These are phyloP conservation scores for Dactylellina sp. DNA, from an alignment of 2,329 filamentous ascomycete species.

Conservation along the genomic window DNA sequence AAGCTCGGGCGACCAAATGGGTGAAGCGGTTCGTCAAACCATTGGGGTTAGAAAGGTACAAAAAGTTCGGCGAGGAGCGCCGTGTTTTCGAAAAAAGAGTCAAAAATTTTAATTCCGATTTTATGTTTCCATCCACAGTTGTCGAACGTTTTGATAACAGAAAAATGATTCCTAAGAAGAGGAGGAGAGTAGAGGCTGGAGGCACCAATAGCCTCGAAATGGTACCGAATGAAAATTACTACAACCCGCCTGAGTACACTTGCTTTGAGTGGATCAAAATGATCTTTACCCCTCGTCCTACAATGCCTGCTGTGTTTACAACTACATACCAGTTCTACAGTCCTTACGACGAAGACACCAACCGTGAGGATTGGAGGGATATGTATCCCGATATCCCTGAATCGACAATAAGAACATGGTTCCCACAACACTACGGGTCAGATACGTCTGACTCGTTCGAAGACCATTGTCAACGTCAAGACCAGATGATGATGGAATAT, in stretches of 20 bases:
- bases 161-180: slow-evolving; percentile 32
- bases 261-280: slow-evolving; percentile 37
- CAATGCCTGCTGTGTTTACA: slow-evolving; percentile 10
- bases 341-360: slow-evolving; percentile 23
- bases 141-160: slow-evolving; percentile 48
- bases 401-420: slow-evolving; percentile 23
- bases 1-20: slow-evolving; percentile 8
- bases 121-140: slow-evolving; percentile 40
- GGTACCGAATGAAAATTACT: slow-evolving; percentile 36
- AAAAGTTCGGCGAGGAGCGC: slow-evolving; percentile 10
- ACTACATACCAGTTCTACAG: slow-evolving; percentile 36
- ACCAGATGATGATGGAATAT: slow-evolving; percentile 4
- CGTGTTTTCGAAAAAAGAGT: slow-evolving; percentile 30
- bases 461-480: neutral
- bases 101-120: slow-evolving; percentile 22
- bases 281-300: slow-evolving; percentile 36
- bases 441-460: neutral
- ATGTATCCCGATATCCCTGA: slow-evolving; percentile 40
- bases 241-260: slow-evolving; percentile 31
- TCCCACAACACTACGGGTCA: slow-evolving; percentile 20
- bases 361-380: slow-evolving; percentile 31
- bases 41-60: slow-evolving; percentile 22
- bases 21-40: slow-evolving; percentile 10
- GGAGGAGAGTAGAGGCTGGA: slow-evolving; percentile 3
- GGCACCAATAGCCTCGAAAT: slow-evolving; percentile 2